Percentiles rank a stretch among this genome's conserved stretches.
Conservation (phyloP, 768 basidiomycete species). For the Tremella fuciformis region DNA sequence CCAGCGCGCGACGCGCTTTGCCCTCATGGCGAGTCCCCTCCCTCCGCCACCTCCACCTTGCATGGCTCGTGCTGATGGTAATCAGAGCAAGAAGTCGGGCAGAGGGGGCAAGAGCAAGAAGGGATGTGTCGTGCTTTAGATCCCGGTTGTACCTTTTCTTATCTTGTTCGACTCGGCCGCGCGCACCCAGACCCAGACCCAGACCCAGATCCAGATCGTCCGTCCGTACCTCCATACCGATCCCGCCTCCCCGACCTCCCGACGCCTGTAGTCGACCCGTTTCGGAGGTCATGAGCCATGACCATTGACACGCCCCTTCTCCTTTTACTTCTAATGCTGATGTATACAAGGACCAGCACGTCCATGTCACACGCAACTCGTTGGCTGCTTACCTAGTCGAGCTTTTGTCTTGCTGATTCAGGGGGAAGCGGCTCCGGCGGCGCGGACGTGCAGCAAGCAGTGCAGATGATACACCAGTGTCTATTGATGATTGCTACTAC, state of each 20-base stretch:
- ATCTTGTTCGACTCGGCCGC: constrained; percentile 6
- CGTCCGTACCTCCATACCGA: background rate
- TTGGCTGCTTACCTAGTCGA: no score
- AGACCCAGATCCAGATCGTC: no score
- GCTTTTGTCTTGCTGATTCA: no score
- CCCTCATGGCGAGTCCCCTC: constrained; percentile 56
- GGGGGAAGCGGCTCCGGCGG: no score
- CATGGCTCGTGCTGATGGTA: background rate
- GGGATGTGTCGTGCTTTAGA: constrained; percentile 43
- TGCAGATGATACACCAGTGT: no score
- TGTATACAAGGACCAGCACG: constrained; percentile 4
- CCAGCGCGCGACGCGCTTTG: constrained; percentile 92
- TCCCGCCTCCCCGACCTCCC: constrained; percentile 1
- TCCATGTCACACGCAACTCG: background rate
- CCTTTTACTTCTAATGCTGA: background rate
- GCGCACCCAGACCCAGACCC: no score
- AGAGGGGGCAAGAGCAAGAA: constrained; percentile 34
- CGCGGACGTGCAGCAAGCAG: no score
- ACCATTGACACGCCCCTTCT: constrained; percentile 1
- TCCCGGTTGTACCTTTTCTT: constrained; percentile 22
- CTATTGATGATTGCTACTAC: no score
- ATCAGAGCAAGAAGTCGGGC: constrained; percentile 45
- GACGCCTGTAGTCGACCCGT: background rate
- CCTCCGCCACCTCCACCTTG: background rate
- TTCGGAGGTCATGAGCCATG: constrained; percentile 3